Evolutionary conservation across 1,284 basidiomycete species (phyloP), one percentile per base, ranked within the genome.

Genomic region (Marasmius sp.): DNA sequence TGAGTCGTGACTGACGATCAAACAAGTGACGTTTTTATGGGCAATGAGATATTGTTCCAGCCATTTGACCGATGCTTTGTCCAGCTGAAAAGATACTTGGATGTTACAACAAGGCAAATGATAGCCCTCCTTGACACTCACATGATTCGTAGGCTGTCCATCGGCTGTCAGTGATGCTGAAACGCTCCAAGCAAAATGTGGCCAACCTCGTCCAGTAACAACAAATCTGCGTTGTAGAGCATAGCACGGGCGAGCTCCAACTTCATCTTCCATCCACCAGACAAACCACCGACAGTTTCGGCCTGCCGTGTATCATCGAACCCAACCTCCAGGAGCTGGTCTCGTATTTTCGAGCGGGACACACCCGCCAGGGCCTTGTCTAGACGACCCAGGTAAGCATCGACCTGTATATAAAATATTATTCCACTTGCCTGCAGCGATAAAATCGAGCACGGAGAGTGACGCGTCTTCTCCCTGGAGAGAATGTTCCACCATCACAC

Each of bases 211-310:
- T 95, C 94, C 58, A 98, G 87, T 59, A 98, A 83, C 53, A 98
- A 83, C 58, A 98, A 86, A 78, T 98, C 95, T 43, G 96, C 97
- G 71, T 95, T 93, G 79, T 96, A 96, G 58, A 97, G 79, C 94
- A 97, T 97, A n/a, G 95, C 95, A 69, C 94, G 82, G 14, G 91
- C 94, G 54, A 92, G 85, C 79, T 92, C 97, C 65, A 95, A 86
- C 81, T 95, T 94, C 97, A 99, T 99, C 83, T 99, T 99, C 97
- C 97, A 99, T 57, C 97, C 97, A 75, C 97, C 97, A 20, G 95
- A 98, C 63, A 98, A 81, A 59, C 94, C 92, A 55, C 92, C 93
- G 64, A 98, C 96, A 50, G 87, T 80, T 71, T 97, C 92, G 47
- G 84, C 76, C 77, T 98, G 96, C 65, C 95, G 85, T 62, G 83